Evolutionary conservation across 257 asterid species (phyloP).

Genomic region (Solanum clarkiae): DNA sequence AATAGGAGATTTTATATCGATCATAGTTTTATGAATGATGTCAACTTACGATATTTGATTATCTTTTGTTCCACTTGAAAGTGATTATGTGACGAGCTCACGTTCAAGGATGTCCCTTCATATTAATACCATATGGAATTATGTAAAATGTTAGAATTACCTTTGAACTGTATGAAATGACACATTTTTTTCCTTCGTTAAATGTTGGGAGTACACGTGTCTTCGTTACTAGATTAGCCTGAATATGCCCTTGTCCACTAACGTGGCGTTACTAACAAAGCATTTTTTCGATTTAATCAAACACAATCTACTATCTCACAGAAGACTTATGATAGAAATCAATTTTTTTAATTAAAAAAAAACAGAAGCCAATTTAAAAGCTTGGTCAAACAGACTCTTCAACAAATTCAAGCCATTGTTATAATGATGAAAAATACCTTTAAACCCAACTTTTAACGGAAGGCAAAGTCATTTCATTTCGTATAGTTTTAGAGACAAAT

Average conservation of each 20-base stretch:
- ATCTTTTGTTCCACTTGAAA: not conserved
- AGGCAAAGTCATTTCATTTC: not conserved
- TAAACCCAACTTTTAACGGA: not conserved
- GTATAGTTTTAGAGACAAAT: not conserved
- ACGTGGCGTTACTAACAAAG: not conserved
- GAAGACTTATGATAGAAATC: not conserved
- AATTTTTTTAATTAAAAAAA: rapidly evolving
- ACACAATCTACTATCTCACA: not conserved
- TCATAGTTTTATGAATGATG: not conserved
- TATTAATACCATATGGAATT: not conserved
- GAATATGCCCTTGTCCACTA: not conserved
- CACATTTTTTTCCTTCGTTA: not conserved
- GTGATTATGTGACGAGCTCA: not conserved
- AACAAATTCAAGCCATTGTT: not conserved
- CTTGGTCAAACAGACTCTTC: not conserved
- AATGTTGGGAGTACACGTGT: not conserved
- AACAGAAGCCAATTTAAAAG: not conserved
- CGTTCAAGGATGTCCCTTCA: not conserved
- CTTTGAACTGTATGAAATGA: not conserved
- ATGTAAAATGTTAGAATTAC: not conserved
- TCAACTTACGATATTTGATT: not conserved
- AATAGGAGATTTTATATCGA: not conserved
- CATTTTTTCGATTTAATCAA: not conserved
- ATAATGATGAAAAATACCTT: not conserved
- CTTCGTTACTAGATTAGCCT: not conserved